These are phyloP conservation scores for Suhomyces wounanorum DNA, from an alignment of 1,139 yeast species.

Conservation along the genomic window DNA sequence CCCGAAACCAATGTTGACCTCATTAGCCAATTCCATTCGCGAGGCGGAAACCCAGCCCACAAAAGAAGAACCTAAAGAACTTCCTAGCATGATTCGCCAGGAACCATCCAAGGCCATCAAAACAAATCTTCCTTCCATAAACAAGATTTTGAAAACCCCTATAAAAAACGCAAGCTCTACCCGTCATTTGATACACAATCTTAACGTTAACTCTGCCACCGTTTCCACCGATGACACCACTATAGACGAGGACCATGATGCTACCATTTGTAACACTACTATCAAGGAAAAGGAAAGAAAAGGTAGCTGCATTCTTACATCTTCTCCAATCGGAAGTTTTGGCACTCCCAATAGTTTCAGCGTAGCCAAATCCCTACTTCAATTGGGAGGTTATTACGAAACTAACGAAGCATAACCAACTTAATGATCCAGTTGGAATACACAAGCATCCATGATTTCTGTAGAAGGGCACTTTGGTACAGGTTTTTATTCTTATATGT, in stretches of 20 bases:
- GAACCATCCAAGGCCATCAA: constrained; percentile 3
- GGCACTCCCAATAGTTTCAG: constrained; percentile 55
- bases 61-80: constrained; percentile 1
- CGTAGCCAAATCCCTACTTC: constrained; percentile 51
- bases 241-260: constrained; percentile 37
- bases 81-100: constrained; percentile 9
- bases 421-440: constrained; percentile 8
- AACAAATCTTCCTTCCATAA: constrained; percentile 39
- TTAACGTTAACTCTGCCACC: constrained; percentile 10
- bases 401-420: constrained; percentile 8
- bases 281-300: constrained; percentile 16
- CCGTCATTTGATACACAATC: constrained; percentile 20
- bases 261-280: constrained; percentile 22
- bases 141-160: constrained; percentile 50
- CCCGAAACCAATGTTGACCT: constrained; percentile 15
- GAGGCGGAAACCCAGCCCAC: not conserved
- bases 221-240: constrained; percentile 35
- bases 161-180: constrained; percentile 37
- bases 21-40: constrained; percentile 11
- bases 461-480: not conserved
- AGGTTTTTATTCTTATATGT: not conserved
- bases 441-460: constrained; percentile 2
- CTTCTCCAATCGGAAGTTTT: constrained; percentile 40
- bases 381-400: constrained; percentile 34
- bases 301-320: constrained; percentile 15